Base-by-base conservation (phyloP, 805 yeast genomes). In the Maudiozyma turicensis region DNA sequence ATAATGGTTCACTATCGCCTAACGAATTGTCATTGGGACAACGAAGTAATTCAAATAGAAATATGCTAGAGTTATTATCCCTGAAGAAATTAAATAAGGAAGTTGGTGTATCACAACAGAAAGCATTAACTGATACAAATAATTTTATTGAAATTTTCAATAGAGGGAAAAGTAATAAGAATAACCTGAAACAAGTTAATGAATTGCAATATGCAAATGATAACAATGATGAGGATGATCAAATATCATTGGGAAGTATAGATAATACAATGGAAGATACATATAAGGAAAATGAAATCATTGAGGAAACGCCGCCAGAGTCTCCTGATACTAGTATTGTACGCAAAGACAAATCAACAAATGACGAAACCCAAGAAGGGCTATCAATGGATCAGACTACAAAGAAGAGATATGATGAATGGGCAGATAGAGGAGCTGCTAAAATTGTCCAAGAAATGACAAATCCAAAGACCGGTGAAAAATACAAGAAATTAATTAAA, bases 391-490 rank as follows among this genome's bases (percentile, higher is more conserved):
- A 54, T 50, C 52, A 57, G 26, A 42, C 48, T 31, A 47, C 64
- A 45, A 58, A 55, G 51, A 54, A 55, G 41, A 57, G 57, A 47
- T 54, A 58, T 34, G 73, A 72, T 29, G 77, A 73, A 47, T 78
- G 82, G 82, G 75, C 73, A 13, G 77, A 74, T 32, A 67, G 68
- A 50, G 86, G 86, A 1, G 84, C 85, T 2, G 85, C 86, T 0
- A 72, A 73, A 34, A 63, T 76, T 3, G 70, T 79, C 11, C 73
- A 72, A 51, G 71, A 72, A 26, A 69, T 69, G 3, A 58, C 61
- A 11, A 76, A 75, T 48, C 68, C 69, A 32, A 56, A 64, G 3
- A 64, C 72, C 11, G 87, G 86, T 9, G 68, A 78, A 61, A 65
- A 70, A 6, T 67, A 65, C 58, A 83, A 76, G 50, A 75, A 70